Base-by-base conservation (phyloP, 129 eudicot species). In the Cynara cardunculus region DNA sequence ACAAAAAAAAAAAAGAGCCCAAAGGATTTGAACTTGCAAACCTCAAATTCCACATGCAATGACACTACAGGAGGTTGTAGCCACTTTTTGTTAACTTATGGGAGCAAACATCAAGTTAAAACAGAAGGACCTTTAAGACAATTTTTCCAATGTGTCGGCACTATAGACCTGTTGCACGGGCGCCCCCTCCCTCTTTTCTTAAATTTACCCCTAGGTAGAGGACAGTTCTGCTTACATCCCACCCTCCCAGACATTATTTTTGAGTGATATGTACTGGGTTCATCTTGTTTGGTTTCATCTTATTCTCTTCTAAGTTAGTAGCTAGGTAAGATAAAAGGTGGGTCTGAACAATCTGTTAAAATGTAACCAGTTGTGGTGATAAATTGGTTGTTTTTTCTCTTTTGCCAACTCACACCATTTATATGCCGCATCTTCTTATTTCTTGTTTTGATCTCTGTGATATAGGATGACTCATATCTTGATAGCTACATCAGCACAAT, bases 391-490 rank as follows among this genome's bases (percentile, higher is more conserved):
- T 31, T 53, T 31, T 22, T 79, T 13, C 5, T 4, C 0, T 24
- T 44, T 69, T 49, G 31, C 14, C 32, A 62, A 19, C 25, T 49
- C 49, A 71, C 70, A 69, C 22, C 2, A 34, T 25, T 49, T 69
- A 16, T 59, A 35, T 56, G 49, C 44, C 27, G 7, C 24, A 14
- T 71, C 22, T 76, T 69, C 77, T 69, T 34, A 76, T 76, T 10
- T 44, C 49, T 35, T 49, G 32, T 44, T 77, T 62, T 22, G 28
- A 44, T 32, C 21, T 85, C 22, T 83, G 46, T 77, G 46, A 66
- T 72, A 68, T 93, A 93, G 96, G 96, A 89, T 80, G 97, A 93
- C 82, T 84, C 87, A 6, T 84, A 84, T 53, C 76, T 84, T 64
- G 87, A 84, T 77, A 84, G 87, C 81, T 84, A 84, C 78, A 84